Evolutionary conservation across 2,329 filamentous ascomycete genomes (phyloP).

Genomic region (Fusarium decemcellulare): DNA sequence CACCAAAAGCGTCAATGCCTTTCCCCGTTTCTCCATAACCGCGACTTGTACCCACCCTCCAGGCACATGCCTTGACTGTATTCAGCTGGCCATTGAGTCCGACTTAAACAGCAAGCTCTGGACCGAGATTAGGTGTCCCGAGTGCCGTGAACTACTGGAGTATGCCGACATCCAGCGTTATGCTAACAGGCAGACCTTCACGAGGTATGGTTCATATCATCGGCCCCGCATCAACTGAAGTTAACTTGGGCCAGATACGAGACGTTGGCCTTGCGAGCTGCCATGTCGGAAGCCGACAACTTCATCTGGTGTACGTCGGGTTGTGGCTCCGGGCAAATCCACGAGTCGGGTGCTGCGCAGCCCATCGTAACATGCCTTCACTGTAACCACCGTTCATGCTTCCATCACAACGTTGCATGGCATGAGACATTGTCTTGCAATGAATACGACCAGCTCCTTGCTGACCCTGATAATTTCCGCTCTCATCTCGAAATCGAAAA

Average conservation of each 20-base stretch:
- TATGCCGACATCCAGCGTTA: slow-evolving; percentile 61
- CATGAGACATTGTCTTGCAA: slow-evolving; percentile 58
- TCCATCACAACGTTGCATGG: slow-evolving; percentile 58
- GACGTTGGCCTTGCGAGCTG: slow-evolving; percentile 57
- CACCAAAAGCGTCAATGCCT: slow-evolving; percentile 46
- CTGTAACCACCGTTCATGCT: slow-evolving; percentile 59
- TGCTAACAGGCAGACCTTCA: slow-evolving; percentile 60
- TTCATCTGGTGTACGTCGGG: slow-evolving; percentile 69
- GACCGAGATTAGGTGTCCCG: slow-evolving; percentile 66
- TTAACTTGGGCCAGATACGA: slow-evolving; percentile 55
- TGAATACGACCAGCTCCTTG: slow-evolving; percentile 57
- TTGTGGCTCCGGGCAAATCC: slow-evolving; percentile 68
- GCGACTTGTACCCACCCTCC: slow-evolving; percentile 52
- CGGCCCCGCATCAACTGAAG: too few relatives aligned
- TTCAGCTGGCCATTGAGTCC: slow-evolving; percentile 52
- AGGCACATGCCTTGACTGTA: slow-evolving; percentile 52
- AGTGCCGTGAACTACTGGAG: slow-evolving; percentile 60
- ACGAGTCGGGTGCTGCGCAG: slow-evolving; percentile 55
- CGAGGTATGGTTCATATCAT: slow-evolving; percentile 50
- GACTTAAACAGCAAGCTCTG: slow-evolving; percentile 54
- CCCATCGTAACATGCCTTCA: slow-evolving; percentile 59
- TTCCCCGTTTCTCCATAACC: slow-evolving; percentile 53
- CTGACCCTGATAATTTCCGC: slow-evolving; percentile 56
- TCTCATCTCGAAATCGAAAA: slow-evolving; percentile 54
- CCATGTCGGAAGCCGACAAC: slow-evolving; percentile 58